Percentiles rank a stretch among this genome's conserved stretches.
Evolutionary conservation across 495 filamentous ascomycete genomes (phyloP).

Genomic region (Aspergillus sparsus): DNA sequence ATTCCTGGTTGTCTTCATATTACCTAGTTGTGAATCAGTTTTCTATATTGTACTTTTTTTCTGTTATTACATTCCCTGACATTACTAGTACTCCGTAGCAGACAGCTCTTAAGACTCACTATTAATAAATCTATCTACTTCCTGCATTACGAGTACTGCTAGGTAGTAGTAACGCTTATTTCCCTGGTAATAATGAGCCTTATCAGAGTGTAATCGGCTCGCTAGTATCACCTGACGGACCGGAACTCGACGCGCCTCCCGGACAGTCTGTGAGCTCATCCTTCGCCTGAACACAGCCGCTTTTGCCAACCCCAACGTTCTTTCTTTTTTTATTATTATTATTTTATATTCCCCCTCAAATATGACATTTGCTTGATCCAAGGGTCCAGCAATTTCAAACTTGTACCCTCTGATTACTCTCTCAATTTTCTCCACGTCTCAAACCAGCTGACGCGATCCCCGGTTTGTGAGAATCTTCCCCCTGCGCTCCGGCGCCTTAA

Average conservation of each 20-base stretch:
- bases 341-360: not conserved
- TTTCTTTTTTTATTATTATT: not conserved
- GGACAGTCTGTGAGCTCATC: conserved; percentile 38
- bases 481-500: conserved; percentile 30
- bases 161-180: not conserved
- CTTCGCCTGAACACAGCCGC: conserved; percentile 29
- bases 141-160: not conserved
- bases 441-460: conserved; percentile 5
- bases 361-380: conserved; percentile 13
- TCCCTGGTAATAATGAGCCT: conserved; percentile 8
- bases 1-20: not conserved
- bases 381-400: conserved; percentile 3
- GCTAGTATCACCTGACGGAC: conserved; percentile 38
- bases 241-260: conserved; percentile 39
- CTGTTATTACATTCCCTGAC: conserved; percentile 5
- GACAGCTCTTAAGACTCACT: not conserved
- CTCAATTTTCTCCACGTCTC: not conserved
- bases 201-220: conserved; percentile 19
- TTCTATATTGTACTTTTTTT: conserved; percentile 14
- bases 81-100: not conserved
- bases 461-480: conserved; percentile 16
- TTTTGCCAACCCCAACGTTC: conserved; percentile 5
- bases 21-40: conserved; percentile 14
- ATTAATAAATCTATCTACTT: not conserved
- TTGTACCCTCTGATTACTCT: not conserved